Conservation (phyloP, 2,329 filamentous ascomycete species). For the Beauveria sp. region DNA sequence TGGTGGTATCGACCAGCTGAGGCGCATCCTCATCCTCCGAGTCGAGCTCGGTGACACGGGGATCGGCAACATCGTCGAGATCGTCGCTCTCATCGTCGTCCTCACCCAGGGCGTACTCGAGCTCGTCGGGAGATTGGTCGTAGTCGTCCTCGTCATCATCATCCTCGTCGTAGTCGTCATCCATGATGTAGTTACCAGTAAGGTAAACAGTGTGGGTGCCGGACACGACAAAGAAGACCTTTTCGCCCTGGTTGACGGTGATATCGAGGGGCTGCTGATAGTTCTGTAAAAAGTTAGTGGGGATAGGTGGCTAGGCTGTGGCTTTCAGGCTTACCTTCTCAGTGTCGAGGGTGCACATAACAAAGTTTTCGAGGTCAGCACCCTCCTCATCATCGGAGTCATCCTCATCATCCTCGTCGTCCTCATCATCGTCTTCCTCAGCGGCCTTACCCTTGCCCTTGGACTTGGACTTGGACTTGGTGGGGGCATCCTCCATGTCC, state of each 20-base stretch:
- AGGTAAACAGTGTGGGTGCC: constrained; percentile 88
- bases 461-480: constrained; percentile 46
- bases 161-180: constrained; percentile 56
- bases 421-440: constrained; percentile 51
- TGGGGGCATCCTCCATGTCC: constrained; percentile 62
- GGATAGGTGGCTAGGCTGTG: background rate
- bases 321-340: constrained; percentile 61
- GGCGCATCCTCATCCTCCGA: constrained; percentile 69
- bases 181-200: constrained; percentile 91
- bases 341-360: constrained; percentile 92
- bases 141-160: constrained; percentile 64
- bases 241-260: constrained; percentile 80
- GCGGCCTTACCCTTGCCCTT: constrained; percentile 54
- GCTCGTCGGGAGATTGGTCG: constrained; percentile 73
- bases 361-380: constrained; percentile 74
- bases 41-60: constrained; percentile 76
- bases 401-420: constrained; percentile 40
- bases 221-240: constrained; percentile 83
- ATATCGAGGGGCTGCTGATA: constrained; percentile 95
- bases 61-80: constrained; percentile 69
- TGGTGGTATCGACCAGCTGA: constrained; percentile 45
- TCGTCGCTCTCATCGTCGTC: constrained; percentile 69
- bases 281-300: constrained; percentile 42
- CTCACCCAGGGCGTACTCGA: constrained; percentile 64
- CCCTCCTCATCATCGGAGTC: constrained; percentile 54